phyloP scores from a whole-genome alignment of 2,329 filamentous ascomycete species.

The Pseudogymnoascus sp. region DNA sequence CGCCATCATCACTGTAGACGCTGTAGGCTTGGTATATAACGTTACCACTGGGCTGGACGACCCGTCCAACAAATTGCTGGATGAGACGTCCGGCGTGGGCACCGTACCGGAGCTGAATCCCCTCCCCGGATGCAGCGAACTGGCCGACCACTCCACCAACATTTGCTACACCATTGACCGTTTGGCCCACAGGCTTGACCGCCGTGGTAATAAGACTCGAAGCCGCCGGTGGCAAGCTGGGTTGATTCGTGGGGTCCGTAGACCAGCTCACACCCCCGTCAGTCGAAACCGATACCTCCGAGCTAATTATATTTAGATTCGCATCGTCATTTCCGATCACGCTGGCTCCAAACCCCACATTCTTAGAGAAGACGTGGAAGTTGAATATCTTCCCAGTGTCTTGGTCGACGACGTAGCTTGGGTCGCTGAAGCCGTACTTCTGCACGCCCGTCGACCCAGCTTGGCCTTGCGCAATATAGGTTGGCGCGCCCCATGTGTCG shows the following conservation, averaged over 20 bases:
- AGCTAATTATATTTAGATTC: neutral
- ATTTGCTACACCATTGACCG: neutral
- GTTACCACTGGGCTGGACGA: neutral
- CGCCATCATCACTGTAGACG: neutral
- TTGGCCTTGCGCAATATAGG: neutral
- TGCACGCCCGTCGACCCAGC: neutral
- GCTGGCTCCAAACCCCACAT: neutral
- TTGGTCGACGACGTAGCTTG: neutral
- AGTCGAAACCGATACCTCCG: neutral
- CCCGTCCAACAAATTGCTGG: neutral
- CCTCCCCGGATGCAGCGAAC: neutral
- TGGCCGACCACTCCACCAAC: neutral
- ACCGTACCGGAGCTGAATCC: neutral
- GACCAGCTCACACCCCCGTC: neutral
- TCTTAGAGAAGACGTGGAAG: constrained; percentile 7
- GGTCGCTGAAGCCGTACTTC: neutral
- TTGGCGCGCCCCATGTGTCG: neutral
- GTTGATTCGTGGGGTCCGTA: neutral
- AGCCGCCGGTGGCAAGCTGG: neutral
- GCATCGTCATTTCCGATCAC: neutral
- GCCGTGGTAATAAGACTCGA: neutral
- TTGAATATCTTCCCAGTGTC: neutral
- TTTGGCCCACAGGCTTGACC: neutral
- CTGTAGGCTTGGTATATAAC: neutral
- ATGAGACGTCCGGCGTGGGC: neutral